Conservation (phyloP, 441 rosid species). For the Flueggea neowawraea region DNA sequence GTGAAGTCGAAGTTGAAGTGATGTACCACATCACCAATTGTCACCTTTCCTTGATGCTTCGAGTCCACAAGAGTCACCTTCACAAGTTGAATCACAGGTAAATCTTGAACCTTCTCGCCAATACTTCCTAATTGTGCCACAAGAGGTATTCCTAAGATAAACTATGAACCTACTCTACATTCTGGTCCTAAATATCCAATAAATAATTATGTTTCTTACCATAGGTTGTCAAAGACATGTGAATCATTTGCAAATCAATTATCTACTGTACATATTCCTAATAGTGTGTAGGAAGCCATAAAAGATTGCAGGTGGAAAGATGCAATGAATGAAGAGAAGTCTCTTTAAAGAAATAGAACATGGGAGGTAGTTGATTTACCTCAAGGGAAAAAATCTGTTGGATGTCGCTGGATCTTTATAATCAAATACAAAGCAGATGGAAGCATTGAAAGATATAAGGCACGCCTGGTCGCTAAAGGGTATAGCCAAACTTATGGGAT, state of each 20-base stretch:
- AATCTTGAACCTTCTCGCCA: neutral
- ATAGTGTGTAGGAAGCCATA: neutral
- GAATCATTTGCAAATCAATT: constrained; percentile 5
- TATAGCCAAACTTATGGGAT: no score
- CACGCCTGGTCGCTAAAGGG: no score
- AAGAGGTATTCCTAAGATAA: constrained; percentile 11
- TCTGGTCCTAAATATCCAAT: constrained; percentile 2
- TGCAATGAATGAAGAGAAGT: constrained; percentile 2
- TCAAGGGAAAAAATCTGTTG: neutral
- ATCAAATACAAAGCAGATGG: neutral
- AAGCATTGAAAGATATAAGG: no score
- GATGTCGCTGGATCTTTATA: neutral
- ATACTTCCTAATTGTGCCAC: neutral
- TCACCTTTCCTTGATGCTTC: no score
- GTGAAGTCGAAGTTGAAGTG: no score
- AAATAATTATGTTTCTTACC: constrained; percentile 12
- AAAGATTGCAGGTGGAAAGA: neutral
- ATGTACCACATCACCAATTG: no score
- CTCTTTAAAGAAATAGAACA: neutral
- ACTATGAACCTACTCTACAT: constrained; percentile 10
- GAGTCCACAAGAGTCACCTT: no score
- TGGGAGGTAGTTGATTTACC: constrained; percentile 1
- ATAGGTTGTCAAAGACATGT: neutral
- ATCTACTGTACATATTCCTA: neutral
- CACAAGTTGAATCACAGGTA: no score